Percentiles rank a stretch among this genome's conserved stretches.
Evolutionary conservation across 139 green algal genomes (phyloP).

Genomic region (Monoraphidium neglectum): DNA sequence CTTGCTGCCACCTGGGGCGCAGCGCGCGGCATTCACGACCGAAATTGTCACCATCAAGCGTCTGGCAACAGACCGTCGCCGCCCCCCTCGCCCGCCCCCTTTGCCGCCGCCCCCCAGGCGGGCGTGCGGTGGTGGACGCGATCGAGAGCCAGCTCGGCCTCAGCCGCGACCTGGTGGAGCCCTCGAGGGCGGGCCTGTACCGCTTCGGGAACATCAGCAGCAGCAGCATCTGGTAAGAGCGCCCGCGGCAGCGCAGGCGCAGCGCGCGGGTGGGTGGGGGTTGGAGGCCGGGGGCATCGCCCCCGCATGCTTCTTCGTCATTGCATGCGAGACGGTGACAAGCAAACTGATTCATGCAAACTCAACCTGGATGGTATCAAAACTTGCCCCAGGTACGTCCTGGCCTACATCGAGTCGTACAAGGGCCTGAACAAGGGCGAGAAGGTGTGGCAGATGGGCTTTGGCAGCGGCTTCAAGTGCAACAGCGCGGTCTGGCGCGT

Average conservation of each 20-base stretch:
- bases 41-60: background rate
- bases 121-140: slow-evolving; percentile 91
- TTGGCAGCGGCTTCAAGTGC: slow-evolving; percentile 65
- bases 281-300: no score
- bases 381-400: slow-evolving; percentile 79
- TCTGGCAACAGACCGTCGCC: background rate
- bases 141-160: slow-evolving; percentile 94
- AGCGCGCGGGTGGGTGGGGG: no score
- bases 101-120: slow-evolving; percentile 44
- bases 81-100: no score
- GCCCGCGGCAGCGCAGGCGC: no score
- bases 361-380: no score
- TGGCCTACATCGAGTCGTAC: slow-evolving; percentile 77
- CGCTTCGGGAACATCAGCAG: slow-evolving; percentile 90
- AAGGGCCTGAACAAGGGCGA: slow-evolving; percentile 53
- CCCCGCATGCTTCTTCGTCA: no score
- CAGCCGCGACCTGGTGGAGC: slow-evolving; percentile 60
- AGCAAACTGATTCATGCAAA: no score
- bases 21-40: no score
- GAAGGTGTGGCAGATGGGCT: slow-evolving; percentile 63
- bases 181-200: slow-evolving; percentile 81
- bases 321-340: no score
- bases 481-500: slow-evolving; percentile 61
- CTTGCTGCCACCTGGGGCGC: no score
- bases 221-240: slow-evolving; percentile 83